These are phyloP conservation scores for Huntiella decipiens DNA, from an alignment of 2,329 filamentous ascomycete genomes.

Conservation along the genomic window DNA sequence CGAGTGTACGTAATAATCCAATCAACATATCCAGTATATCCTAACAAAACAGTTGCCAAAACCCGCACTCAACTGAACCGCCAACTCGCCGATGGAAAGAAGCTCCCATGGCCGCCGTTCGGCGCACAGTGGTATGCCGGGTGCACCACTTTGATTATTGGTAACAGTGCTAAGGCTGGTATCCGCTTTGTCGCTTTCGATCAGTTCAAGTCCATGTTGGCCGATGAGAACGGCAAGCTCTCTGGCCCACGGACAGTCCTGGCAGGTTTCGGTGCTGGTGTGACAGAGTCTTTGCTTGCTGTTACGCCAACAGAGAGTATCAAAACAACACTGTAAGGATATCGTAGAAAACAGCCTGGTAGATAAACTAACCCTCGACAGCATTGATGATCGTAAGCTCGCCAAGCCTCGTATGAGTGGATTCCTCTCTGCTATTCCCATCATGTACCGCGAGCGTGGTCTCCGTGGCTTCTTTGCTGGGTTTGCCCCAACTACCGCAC, in stretches of 20 bases:
- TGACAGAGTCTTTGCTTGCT: constrained; percentile 80
- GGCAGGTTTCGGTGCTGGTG: constrained; percentile 83
- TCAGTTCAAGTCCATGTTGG: constrained; percentile 69
- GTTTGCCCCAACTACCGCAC: constrained; percentile 81
- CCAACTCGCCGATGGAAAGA: constrained; percentile 59
- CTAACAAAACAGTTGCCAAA: constrained; percentile 52
- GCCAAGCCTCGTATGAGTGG: constrained; percentile 72
- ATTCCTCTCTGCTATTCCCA: constrained; percentile 72
- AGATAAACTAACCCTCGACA: constrained; percentile 18
- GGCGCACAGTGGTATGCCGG: constrained; percentile 93
- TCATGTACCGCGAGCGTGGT: constrained; percentile 78
- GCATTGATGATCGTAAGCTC: constrained; percentile 85
- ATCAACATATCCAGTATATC: background rate
- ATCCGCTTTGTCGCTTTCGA: constrained; percentile 96
- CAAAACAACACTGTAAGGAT: constrained; percentile 68
- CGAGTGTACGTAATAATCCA: constrained; percentile 42
- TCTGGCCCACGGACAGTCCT: constrained; percentile 80
- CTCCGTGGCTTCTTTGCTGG: constrained; percentile 90
- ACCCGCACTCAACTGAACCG: constrained; percentile 86
- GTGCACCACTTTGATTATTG: constrained; percentile 90
- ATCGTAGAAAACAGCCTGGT: background rate
- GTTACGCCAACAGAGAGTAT: constrained; percentile 97
- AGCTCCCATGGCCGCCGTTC: constrained; percentile 87
- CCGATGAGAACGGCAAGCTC: constrained; percentile 70
- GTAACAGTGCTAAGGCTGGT: constrained; percentile 89